phyloP scores from a whole-genome alignment of 2,329 filamentous ascomycete genomes.

The Penicillium vulpinum region DNA sequence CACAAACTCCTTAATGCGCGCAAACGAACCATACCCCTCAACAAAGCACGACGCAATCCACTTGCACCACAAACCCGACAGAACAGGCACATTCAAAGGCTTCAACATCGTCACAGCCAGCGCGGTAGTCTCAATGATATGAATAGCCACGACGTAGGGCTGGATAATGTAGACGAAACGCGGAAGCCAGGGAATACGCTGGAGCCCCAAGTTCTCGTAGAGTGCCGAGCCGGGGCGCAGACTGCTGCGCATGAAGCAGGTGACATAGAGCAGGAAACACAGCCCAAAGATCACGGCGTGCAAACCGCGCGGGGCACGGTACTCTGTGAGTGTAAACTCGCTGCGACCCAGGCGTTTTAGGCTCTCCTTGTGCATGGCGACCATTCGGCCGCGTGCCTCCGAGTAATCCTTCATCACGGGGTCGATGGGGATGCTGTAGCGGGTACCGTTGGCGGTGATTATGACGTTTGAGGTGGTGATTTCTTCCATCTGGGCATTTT shows the following conservation, averaged over 20 bases:
- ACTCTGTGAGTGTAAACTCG: constrained; percentile 56
- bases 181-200: constrained; percentile 60
- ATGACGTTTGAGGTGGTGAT: constrained; percentile 64
- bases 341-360: constrained; percentile 62
- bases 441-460: constrained; percentile 54
- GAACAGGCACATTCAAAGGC: constrained; percentile 53
- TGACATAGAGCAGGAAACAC: constrained; percentile 57
- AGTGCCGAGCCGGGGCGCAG: constrained; percentile 55
- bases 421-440: constrained; percentile 60
- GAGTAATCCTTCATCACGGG: constrained; percentile 69
- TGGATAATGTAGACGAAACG: constrained; percentile 60
- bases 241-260: constrained; percentile 52
- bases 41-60: constrained; percentile 56
- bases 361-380: constrained; percentile 68
- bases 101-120: constrained; percentile 50
- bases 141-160: constrained; percentile 62
- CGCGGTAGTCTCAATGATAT: constrained; percentile 61
- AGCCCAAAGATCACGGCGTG: constrained; percentile 57
- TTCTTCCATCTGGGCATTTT: constrained; percentile 63
- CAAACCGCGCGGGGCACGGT: constrained; percentile 51
- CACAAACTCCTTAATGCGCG: constrained; percentile 50
- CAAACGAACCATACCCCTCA: constrained; percentile 54
- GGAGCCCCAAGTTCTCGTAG: constrained; percentile 52
- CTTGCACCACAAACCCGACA: constrained; percentile 53
- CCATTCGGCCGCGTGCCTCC: constrained; percentile 68